Base-by-base conservation (phyloP, 345 rosid genomes). In the Euclidium syriacum region DNA sequence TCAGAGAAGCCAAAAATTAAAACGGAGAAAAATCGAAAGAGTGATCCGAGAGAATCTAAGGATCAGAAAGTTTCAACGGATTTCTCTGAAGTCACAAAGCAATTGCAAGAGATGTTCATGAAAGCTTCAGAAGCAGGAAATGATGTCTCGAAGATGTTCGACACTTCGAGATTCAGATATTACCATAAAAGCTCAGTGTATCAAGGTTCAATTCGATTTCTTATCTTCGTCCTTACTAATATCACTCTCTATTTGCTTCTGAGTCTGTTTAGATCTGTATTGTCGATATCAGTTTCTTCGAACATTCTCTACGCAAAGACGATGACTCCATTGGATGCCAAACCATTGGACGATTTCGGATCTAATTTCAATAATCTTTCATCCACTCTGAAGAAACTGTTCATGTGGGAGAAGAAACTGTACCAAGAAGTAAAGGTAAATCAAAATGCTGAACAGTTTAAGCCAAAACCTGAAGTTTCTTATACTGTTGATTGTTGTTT, bases 341-440 rank as follows among this genome's bases (percentile, higher is more conserved):
- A 30, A 29, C n/a, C 67, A 20, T 75, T 53, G 51, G 80, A 68
- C 62, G 81, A 74, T 43, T 55, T 55, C 26, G 70, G 38, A 33
- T 42, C 60, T 48, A 52, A 52, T n/a, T 52, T 78, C 41, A 71
- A 34, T 52, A 84, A 79, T 63, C 65, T 87, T 48, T 82, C 86
- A 32, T 77, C 80, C 15, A 82, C 77, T 53, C 39, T 84, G 25
- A 76, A 73, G 67, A 82, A 82, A 58, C 75, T 87, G 14, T 73
- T 69, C 34, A 72, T 82, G 74, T 87, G 88, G 88, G 91, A 87
- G 83, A 79, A 78, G 72, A 87, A 87, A 75, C 81, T 87, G 43
- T 84, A 82, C 64, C 69, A 65, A 55, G 88, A 87, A 72, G 95
- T 87, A 12, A 87, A 84, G 88, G 95, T 84, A 50, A 1, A 9